Evolutionary conservation across 306 rosid genomes (phyloP).

Genomic region (Vigna hirtella): DNA sequence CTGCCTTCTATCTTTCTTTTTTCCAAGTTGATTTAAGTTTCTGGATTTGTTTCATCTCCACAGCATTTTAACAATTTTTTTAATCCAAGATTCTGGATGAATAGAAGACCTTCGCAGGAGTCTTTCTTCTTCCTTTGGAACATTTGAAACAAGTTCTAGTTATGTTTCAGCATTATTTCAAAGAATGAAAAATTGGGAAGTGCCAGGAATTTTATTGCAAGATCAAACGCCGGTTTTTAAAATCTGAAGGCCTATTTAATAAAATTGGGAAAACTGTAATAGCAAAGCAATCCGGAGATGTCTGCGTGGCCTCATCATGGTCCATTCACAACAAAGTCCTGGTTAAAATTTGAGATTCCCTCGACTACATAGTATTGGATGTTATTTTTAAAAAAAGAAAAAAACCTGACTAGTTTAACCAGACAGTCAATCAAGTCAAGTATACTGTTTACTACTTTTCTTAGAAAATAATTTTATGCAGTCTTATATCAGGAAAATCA

Average conservation of each 20-base stretch:
- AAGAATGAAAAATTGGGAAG: background rate
- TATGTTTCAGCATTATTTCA: background rate
- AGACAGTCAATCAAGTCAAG: background rate
- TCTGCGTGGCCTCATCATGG: background rate
- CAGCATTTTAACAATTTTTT: background rate
- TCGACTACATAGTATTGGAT: too few species aligned
- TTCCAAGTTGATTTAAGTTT: background rate
- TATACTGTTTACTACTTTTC: background rate
- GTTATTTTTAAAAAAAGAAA: too few species aligned
- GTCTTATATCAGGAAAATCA: slow-evolving; percentile 1
- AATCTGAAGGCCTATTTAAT: background rate
- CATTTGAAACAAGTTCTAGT: background rate
- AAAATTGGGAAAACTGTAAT: background rate
- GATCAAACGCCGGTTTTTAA: background rate
- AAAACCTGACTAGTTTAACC: too few species aligned
- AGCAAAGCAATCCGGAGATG: background rate
- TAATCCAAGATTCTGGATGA: background rate
- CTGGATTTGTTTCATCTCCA: background rate
- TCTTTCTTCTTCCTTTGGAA: background rate
- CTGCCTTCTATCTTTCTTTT: too few species aligned
- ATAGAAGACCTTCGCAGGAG: background rate
- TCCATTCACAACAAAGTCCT: too few species aligned
- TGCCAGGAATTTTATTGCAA: background rate
- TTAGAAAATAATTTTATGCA: background rate
- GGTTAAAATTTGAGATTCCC: too few species aligned